Percentiles rank a stretch among this genome's conserved stretches.
Conservation (phyloP, 75 land plant genomes). For the Picea glauca region DNA sequence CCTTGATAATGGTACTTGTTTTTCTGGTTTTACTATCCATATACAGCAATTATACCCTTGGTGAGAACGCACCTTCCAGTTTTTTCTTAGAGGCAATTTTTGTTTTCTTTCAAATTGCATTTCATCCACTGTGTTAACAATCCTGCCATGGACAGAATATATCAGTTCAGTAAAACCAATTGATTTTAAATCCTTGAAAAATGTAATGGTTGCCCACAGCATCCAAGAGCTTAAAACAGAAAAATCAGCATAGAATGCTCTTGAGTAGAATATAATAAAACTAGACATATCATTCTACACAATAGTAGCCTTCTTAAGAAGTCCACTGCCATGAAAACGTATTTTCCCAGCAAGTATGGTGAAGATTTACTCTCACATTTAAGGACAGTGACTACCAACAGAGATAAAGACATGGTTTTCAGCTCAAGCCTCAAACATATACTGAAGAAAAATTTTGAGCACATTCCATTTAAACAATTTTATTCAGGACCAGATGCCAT, state of each 20-base stretch:
- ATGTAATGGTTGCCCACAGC: background rate
- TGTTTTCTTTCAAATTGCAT: conserved; percentile 52
- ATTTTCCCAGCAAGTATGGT: background rate
- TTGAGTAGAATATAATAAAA: background rate
- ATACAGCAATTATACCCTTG: background rate
- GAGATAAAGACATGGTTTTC: background rate
- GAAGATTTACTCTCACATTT: background rate
- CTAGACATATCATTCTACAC: background rate
- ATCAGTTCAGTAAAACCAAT: background rate
- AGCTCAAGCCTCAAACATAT: background rate
- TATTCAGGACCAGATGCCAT: background rate
- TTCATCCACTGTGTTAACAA: conserved; percentile 67
- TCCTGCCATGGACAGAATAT: conserved; percentile 34
- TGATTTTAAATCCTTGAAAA: background rate
- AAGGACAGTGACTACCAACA: background rate
- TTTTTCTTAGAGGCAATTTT: conserved; percentile 68
- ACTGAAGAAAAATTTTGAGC: background rate
- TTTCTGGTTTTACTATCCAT: conserved; percentile 2
- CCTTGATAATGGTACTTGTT: background rate
- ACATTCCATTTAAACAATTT: background rate
- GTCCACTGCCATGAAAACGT: background rate
- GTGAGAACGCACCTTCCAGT: conserved; percentile 68
- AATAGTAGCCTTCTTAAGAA: background rate
- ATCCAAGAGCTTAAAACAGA: background rate
- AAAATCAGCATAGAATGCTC: background rate